Percentiles rank a stretch among this genome's conserved stretches.
These are phyloP conservation scores for Carex parvula DNA, from an alignment of 176 grass and related monocot genomes.

Conservation along the genomic window DNA sequence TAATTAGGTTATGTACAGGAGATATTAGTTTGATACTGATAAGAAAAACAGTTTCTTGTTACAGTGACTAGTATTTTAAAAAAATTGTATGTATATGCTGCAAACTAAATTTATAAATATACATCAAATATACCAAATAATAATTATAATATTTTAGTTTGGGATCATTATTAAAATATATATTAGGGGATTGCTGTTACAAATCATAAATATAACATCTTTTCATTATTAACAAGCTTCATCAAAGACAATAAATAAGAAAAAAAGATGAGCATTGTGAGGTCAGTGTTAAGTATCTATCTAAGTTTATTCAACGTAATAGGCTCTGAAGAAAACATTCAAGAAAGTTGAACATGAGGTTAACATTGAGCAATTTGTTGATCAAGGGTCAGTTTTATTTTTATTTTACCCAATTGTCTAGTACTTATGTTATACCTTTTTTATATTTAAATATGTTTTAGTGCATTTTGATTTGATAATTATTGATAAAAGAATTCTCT, in stretches of 20 bases:
- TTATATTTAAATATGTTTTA: background rate
- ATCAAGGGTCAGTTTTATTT: slow-evolving; percentile 16
- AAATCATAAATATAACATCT: background rate
- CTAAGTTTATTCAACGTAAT: background rate
- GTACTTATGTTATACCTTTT: background rate
- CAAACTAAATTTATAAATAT: background rate
- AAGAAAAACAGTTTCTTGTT: background rate
- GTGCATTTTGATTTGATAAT: background rate
- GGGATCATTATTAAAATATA: background rate
- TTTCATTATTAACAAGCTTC: background rate
- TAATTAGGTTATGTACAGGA: background rate
- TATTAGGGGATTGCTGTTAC: background rate
- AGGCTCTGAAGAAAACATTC: slow-evolving; percentile 43
- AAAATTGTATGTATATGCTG: background rate
- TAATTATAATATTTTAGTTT: background rate
- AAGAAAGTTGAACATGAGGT: slow-evolving; percentile 46
- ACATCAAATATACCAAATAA: background rate
- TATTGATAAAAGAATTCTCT: slow-evolving; percentile 11
- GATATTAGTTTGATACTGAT: background rate
- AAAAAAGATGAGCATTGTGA: background rate
- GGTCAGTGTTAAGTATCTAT: background rate
- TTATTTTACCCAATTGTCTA: background rate
- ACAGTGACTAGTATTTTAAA: background rate
- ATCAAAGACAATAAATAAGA: too few species aligned
- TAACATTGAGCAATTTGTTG: slow-evolving; percentile 34